Base-by-base conservation (phyloP, 768 basidiomycete species). In the Hygrophorus pudorinus region DNA sequence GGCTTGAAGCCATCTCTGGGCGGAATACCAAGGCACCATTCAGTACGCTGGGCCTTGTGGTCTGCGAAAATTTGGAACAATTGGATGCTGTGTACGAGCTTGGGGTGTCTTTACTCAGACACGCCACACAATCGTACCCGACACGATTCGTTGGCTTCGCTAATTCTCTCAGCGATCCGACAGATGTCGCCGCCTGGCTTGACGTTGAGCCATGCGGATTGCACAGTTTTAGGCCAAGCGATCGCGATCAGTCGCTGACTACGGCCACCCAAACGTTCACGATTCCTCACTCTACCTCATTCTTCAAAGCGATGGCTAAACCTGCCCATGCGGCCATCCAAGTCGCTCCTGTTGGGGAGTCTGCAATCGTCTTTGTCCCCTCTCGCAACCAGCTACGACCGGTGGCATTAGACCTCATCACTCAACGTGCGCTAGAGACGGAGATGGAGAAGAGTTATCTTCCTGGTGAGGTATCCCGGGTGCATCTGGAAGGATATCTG, bases 271-370 rank as follows among this genome's bases (percentile, higher is more conserved):
- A 85, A 44, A 74, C 88, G 0, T 97, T 94, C 64, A 82, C 80
- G 13, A 84, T 91, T 36, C 78, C 90, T 0, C 80, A 91, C 53
- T 96, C 93, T 3, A 73, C 84, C 0, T 79, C 88, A 0, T 69
- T 98, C 14, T 81, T 91, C 64, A 93, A 92, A 55, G 76, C 81
- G 2, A 96, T 98, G 83, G 78, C 85, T 38, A 93, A 90, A 58
- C 91, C 94, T 2, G 79, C 83, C 1, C 87, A 93, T 61, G 63
- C 78, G 8, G 79, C 79, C n/a, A 78, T 96, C 47, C 73, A 64
- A 46, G 56, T 64, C 11, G 65, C 65, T 2, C 58, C 66, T 1
- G 54, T 59, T 10, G 66, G 63, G 5, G 72, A 73, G 45, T 66
- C 73, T 2, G 75, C 81, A 0, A 74, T 98, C 48, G 70, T 94